Base-by-base conservation (phyloP, 83 land plant genomes). In the Larix sibirica region DNA sequence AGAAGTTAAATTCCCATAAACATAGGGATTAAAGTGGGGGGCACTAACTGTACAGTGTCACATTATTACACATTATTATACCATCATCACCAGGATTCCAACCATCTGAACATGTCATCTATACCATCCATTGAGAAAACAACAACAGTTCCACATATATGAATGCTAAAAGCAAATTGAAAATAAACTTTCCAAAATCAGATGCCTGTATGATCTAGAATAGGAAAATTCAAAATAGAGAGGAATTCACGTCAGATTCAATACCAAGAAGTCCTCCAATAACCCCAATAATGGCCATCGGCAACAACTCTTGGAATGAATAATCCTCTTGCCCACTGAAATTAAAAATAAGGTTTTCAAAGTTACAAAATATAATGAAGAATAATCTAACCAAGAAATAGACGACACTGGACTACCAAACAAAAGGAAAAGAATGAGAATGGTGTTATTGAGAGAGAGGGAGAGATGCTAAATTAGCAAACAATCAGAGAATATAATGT, bases 231-330 rank as follows among this genome's bases (percentile, higher is more conserved):
- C 54, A 31, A 77, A 50, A 79, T 21, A 64, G 24, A 84, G 28
- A 64, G 9, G 20, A 23, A 54, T 54, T 54, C 58, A 54, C 10
- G 56, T 21, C 44, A n/a, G 54, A 69, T 73, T 40, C 31, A 79
- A 8, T 86, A 98, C 99, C 99, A 40, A 98, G 88, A 66, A 98
- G 91, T 60, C 99, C 99, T 78, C 99, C 99, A 89, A 96, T 94
- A 42, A 96, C 90, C 69, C 99, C 99, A 88, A 98, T 96, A 87
- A 98, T 84, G 24, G 99, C 98, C 99, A 98, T 98, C 0, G 99
- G 99, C 71, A 97, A 83, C 56, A 98, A 88, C 82, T 98, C 99
- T 80, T 83, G 94, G 82, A 98, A 98, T 4, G 99, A 98, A 83
- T 98, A 98, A 80, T 98, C 99, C 75, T 98, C 99, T 86, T 98